These are phyloP conservation scores for Oryza coarctata DNA, from an alignment of 176 grass and related monocot species.

Conservation along the genomic window DNA sequence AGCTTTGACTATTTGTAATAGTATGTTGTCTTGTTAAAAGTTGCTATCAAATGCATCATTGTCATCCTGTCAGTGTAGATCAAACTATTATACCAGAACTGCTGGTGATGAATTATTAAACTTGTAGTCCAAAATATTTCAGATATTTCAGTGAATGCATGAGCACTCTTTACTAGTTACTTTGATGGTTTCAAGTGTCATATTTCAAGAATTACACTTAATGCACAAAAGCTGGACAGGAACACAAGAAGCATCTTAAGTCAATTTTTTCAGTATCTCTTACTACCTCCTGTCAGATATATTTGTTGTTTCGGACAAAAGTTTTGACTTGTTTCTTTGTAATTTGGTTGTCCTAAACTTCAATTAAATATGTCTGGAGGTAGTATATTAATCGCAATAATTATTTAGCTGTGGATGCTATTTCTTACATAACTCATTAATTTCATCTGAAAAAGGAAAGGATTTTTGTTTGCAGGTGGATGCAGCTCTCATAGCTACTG, in stretches of 20 bases:
- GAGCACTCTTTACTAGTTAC: background rate
- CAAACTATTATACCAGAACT: background rate
- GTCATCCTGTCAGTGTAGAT: background rate
- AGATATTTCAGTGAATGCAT: background rate
- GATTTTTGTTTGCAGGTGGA: constrained; percentile 44
- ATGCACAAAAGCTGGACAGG: background rate
- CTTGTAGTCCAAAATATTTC: background rate
- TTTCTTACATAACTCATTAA: constrained; percentile 6
- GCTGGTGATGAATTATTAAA: constrained; percentile 5
- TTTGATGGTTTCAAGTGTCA: constrained; percentile 6
- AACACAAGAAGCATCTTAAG: background rate
- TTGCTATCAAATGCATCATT: background rate
- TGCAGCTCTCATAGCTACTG: constrained; percentile 71
- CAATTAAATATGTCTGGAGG: too few species aligned
- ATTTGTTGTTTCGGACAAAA: too few species aligned
- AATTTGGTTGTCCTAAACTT: too few species aligned
- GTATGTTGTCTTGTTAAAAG: constrained; percentile 8
- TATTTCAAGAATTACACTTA: background rate
- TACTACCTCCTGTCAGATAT: too few species aligned
- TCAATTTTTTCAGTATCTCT: background rate
- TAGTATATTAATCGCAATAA: too few species aligned
- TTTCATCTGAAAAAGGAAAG: background rate
- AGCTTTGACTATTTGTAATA: constrained; percentile 1
- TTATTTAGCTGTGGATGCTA: background rate
- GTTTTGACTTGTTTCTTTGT: too few species aligned